These are phyloP conservation scores for Fragaria iinumae DNA, from an alignment of 306 rosid genomes.

Conservation along the genomic window DNA sequence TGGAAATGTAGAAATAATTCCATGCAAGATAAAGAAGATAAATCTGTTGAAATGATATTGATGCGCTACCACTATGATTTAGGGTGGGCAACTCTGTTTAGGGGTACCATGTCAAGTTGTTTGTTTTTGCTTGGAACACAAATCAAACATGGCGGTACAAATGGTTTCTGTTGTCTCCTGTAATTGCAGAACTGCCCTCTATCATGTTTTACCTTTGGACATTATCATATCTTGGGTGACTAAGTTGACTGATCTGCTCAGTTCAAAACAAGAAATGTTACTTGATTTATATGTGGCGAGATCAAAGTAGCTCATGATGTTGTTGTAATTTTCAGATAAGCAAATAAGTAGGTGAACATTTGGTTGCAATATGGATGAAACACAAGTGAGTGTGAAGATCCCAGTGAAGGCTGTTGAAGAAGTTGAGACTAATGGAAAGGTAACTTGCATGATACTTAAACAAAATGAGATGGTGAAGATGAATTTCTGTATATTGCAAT, in stretches of 20 bases:
- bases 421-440: slow-evolving; percentile 54
- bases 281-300: not conserved
- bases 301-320: not conserved
- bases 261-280: not conserved
- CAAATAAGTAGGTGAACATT: slow-evolving; percentile 15
- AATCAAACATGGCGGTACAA: not conserved
- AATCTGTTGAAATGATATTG: slow-evolving; percentile 11
- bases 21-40: not conserved
- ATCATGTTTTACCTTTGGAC: too few relatives aligned
- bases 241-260: not conserved
- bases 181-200: too few relatives aligned
- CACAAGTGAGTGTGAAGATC: slow-evolving; percentile 47
- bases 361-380: slow-evolving; percentile 58
- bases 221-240: not conserved
- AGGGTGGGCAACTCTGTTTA: not conserved
- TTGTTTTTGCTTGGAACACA: slow-evolving; percentile 18
- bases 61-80: slow-evolving; percentile 22
- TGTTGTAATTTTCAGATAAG: slow-evolving; percentile 18
- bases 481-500: too few relatives aligned
- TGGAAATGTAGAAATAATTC: not conserved
- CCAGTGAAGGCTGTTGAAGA: slow-evolving; percentile 49
- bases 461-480: too few relatives aligned
- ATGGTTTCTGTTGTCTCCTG: too few relatives aligned
- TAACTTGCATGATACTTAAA: slow-evolving; percentile 16
- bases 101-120: slow-evolving; percentile 16